These are phyloP conservation scores for Litsea cubeba DNA, from an alignment of 164 flowering plant species.

Conservation along the genomic window DNA sequence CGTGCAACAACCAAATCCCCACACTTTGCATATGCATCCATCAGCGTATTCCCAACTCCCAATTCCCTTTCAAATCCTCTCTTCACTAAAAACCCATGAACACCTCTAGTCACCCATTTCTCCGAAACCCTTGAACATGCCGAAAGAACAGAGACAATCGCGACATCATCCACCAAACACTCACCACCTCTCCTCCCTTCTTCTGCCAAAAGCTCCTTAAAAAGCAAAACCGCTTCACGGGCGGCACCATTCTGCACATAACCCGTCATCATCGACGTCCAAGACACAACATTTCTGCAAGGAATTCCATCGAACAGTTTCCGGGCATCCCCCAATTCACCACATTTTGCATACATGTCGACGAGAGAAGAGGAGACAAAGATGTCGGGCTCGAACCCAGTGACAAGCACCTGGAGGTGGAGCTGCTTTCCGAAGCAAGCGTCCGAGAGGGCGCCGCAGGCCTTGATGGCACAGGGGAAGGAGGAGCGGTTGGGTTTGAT, in stretches of 20 bases:
- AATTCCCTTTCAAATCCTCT: slow-evolving; percentile 45
- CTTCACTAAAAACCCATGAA: slow-evolving; percentile 62
- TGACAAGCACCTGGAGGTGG: slow-evolving; percentile 71
- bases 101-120: slow-evolving; percentile 38
- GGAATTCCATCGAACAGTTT: slow-evolving; percentile 66
- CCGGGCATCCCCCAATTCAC: slow-evolving; percentile 49
- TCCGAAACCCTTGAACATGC: slow-evolving; percentile 57
- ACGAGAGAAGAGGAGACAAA: slow-evolving; percentile 77
- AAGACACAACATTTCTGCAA: slow-evolving; percentile 59
- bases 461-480: slow-evolving; percentile 75
- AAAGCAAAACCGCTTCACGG: slow-evolving; percentile 44
- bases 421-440: slow-evolving; percentile 51
- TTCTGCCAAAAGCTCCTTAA: slow-evolving; percentile 54
- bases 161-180: slow-evolving; percentile 43
- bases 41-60: slow-evolving; percentile 58
- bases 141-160: slow-evolving; percentile 49
- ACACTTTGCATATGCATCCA: slow-evolving; percentile 78
- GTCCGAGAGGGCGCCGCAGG: slow-evolving; percentile 61
- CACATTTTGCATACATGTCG: slow-evolving; percentile 80
- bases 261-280: slow-evolving; percentile 76
- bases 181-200: slow-evolving; percentile 29
- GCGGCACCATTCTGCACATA: slow-evolving; percentile 48
- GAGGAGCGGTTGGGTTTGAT: slow-evolving; percentile 57
- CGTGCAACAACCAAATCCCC: slow-evolving; percentile 41
- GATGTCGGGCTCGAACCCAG: slow-evolving; percentile 54